Base-by-base conservation (phyloP, 805 yeast species). In the Yamadazyma nakazawae region DNA sequence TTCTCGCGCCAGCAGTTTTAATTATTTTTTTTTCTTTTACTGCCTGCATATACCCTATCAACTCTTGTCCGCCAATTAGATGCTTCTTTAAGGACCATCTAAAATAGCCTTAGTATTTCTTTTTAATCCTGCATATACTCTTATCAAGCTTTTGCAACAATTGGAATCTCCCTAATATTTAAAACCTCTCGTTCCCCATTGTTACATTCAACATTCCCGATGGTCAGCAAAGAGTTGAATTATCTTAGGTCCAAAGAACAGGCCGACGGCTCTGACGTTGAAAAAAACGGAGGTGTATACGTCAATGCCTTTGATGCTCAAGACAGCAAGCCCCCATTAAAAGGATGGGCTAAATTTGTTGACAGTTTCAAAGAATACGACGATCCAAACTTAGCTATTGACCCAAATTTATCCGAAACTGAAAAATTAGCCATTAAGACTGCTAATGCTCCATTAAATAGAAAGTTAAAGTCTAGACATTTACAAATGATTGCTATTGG, bases 401-500 rank as follows among this genome's bases (percentile, higher is more conserved):
- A 77, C 42, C 66, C 63, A 46, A 61, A 51, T 43, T 60, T 55
- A 50, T 47, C 48, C 25, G 55, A 59, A 42, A 42, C 53, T 51
- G 60, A 68, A 54, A 65, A 60, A 52, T 58, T 67, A 14, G 74
- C 74, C 39, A 59, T 68, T 37, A 58, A 59, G 43, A 70, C 81
- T 21, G 75, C 80, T 21, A 71, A 68, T 53, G 66, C 81, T 40
- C 82, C 82, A 13, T 66, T 76, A 47, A 64, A 74, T 31, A 68
- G 85, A 53, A 61, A 74, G 11, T 71, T 84, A 43, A 81, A 79
- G 55, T 74, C 79, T 38, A 76, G 92, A 60, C 92, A 87, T 61
- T 66, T 83, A 56, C 81, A 81, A 53, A 81, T 84, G 78, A 76
- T 84, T 50, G 81, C 88, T 31, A 79, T 84, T 53, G 94, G 92